phyloP scores from a whole-genome alignment of 768 basidiomycete species.

The Kwoniella sp. region DNA sequence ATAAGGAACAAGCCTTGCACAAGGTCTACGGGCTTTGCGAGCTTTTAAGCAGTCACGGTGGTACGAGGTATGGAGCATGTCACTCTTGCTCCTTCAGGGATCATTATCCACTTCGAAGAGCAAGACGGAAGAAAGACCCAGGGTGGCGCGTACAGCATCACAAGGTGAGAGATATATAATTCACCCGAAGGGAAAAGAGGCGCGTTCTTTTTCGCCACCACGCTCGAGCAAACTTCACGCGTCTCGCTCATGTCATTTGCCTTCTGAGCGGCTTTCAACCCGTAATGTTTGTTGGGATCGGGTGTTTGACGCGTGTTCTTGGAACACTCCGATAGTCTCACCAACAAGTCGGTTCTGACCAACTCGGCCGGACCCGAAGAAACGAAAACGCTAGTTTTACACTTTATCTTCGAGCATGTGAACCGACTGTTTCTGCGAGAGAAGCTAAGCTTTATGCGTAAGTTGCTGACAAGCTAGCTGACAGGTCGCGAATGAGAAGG shows the following conservation, averaged over 20 bases:
- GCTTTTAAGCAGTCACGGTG: not conserved
- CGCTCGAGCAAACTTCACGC: not conserved
- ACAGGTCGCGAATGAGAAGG: no score
- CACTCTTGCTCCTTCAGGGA: not conserved
- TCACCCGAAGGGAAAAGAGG: constrained; percentile 23
- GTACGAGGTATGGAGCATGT: not conserved
- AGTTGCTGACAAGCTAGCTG: no score
- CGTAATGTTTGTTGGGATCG: not conserved
- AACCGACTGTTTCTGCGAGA: no score
- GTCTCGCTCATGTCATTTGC: no score
- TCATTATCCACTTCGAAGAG: not conserved
- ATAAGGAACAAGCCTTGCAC: not conserved
- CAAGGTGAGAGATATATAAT: constrained; percentile 4
- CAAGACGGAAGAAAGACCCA: not conserved
- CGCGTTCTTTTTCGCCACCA: constrained; percentile 7
- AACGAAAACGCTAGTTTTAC: not conserved
- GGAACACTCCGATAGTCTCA: no score
- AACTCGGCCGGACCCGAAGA: not conserved
- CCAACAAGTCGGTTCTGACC: not conserved
- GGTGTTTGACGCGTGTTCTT: not conserved
- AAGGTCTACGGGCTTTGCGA: not conserved
- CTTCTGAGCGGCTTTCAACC: no score
- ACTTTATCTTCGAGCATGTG: not conserved
- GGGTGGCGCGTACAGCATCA: not conserved
- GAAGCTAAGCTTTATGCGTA: no score